Evolutionary conservation across 106 monocot genomes (phyloP), one percentile per base, ranked within the genome.

Genomic region (Hemerocallis citrina): DNA sequence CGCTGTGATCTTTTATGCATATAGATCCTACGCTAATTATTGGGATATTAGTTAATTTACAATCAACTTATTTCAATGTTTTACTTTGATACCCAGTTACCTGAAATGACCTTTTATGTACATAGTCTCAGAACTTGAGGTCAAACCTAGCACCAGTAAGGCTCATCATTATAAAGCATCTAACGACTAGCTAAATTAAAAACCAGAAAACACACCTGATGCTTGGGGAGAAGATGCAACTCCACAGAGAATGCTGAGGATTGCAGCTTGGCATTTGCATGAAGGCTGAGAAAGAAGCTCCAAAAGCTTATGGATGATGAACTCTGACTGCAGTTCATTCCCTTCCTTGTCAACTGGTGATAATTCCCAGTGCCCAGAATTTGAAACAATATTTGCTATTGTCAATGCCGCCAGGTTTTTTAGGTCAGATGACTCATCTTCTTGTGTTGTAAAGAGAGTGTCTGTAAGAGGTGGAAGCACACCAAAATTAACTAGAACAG

Each of bases 301-400:
- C 67, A 75, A 31, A 14, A 81, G 52, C 39, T 50, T 72, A 47
- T 68, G 62, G 9, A 81, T 64, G 14, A 75, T 47, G 24, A 66
- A 65, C 16, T 75, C 80, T 52, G 75, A 80, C 57, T 75, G 80
- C 75, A 80, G 55, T 27, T 19, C 34, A 55, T 75, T 61, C 2
- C 75, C 75, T 61, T 80, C 67, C 41, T 68, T 72, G 40, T 75
- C 75, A 23, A 59, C 75, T 57, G 36, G 35, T 20, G 81, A 71
- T 62, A 75, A 63, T 39, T 81, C 75, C 81, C 81, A 81, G 55
- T 75, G 75, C 28, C 81, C 75, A 12, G 81, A 58, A 28, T 63
- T 81, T 9, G 75, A 62, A 16, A 75, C 71, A 62, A 81, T 72
- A 43, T 64, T 81, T 51, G 81, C 75, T 16, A 75, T 32, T 63